phyloP scores from a whole-genome alignment of 768 basidiomycete genomes.

The Mycena sanguinolenta region DNA sequence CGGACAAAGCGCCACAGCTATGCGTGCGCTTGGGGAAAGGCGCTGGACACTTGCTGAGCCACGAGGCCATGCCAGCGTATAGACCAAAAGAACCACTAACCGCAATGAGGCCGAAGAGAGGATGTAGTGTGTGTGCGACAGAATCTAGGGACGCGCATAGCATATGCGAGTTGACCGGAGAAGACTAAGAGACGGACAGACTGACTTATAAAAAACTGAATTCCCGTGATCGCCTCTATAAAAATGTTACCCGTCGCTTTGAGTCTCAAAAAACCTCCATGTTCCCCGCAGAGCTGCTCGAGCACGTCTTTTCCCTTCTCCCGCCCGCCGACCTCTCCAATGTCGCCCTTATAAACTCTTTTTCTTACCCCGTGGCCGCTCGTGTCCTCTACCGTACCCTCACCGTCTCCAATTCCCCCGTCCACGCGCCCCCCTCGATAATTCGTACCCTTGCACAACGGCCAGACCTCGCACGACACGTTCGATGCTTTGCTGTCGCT shows the following conservation, averaged over 20 bases:
- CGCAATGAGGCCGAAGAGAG: slow-evolving; percentile 33
- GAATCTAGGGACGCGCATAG: slow-evolving; percentile 27
- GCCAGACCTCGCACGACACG: slow-evolving; percentile 70
- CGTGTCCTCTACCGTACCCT: slow-evolving; percentile 75
- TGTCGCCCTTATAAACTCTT: slow-evolving; percentile 59
- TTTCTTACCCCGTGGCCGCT: slow-evolving; percentile 64
- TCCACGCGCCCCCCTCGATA: slow-evolving; percentile 52
- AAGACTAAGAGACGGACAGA: not conserved
- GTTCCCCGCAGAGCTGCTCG: slow-evolving; percentile 75
- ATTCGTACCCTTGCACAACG: slow-evolving; percentile 68
- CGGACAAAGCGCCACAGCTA: slow-evolving; percentile 69
- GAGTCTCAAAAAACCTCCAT: slow-evolving; percentile 60
- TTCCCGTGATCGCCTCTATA: not conserved
- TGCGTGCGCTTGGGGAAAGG: slow-evolving; percentile 76
- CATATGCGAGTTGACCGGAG: slow-evolving; percentile 25
- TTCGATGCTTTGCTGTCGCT: slow-evolving; percentile 72
- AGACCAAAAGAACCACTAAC: slow-evolving; percentile 22
- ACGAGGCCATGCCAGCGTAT: slow-evolving; percentile 3
- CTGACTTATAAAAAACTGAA: not conserved
- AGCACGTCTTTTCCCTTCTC: slow-evolving; percentile 57
- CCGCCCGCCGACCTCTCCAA: slow-evolving; percentile 57
- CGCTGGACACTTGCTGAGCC: slow-evolving; percentile 52
- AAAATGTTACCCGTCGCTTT: no score
- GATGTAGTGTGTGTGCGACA: slow-evolving; percentile 9
- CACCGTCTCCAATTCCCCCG: slow-evolving; percentile 56